Base-by-base conservation (phyloP, 108 stramenopile genomes). In the Cyclotella sp. region DNA sequence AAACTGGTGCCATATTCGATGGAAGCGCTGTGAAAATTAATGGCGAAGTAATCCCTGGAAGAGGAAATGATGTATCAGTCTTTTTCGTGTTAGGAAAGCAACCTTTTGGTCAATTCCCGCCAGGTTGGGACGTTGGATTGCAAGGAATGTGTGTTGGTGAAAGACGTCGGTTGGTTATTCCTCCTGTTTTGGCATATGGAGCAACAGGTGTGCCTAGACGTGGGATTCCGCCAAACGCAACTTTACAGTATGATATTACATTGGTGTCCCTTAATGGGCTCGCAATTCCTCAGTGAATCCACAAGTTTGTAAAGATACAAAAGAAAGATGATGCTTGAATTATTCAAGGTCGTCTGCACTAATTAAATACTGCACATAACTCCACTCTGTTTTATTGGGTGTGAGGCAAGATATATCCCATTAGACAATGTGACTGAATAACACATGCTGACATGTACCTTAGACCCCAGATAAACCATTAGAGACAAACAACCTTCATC, bases 81-180 rank as follows among this genome's bases (percentile, higher is more conserved):
- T 95, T 84, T 67, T 95, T 95, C 52, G 95, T 95, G 10, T 63
- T 95, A 77, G 92, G 92, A 26, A 93, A 93, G 58, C 95, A 93
- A 78, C 95, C 92, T n/a, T 85, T 92, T 61, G 92, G 95, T 34
- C 92, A 93, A 69, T 92, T 95, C 71, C 95, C 95, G 11, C 89
- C 92, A 3, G 95, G 92, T 39, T 95, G 90, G 90, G 95, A 95
- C 77, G 91, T 90, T 12, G 94, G 94, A 8, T 49, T 95, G 30
- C 72, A 76, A 13, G 89, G 84, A 1, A 86, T 86, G 76, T 84
- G 83, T 46, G 82, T 88, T 41, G 95, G 95, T 21, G 95, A 95
- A 73, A 80, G 92, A 39, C 78, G 95, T 27, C 81, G 92, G 26
- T 51, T 95, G 16, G 54, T 91, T 21, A 88, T 95, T 15, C 95